phyloP scores from a whole-genome alignment of 345 rosid genomes.

The Turnera subulata region DNA sequence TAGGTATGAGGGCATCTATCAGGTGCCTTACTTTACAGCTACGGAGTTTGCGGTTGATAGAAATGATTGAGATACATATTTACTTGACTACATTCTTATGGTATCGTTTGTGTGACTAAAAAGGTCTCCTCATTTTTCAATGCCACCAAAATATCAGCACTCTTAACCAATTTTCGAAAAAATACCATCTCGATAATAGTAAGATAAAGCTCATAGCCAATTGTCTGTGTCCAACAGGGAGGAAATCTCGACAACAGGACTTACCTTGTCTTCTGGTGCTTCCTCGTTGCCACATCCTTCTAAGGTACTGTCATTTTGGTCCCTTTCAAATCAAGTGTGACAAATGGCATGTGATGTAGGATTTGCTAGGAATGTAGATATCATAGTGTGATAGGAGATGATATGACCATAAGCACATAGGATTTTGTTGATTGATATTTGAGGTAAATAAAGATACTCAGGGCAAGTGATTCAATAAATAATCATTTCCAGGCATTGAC shows the following conservation, averaged over 20 bases:
- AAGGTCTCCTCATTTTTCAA: neutral
- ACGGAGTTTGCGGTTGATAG: too few species aligned
- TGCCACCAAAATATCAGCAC: neutral
- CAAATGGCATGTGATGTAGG: too few species aligned
- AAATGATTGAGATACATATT: too few species aligned
- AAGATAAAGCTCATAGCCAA: neutral
- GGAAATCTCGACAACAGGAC: constrained; percentile 30
- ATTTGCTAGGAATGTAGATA: too few species aligned
- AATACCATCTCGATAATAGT: too few species aligned
- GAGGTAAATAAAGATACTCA: constrained; percentile 11
- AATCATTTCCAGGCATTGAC: constrained; percentile 85
- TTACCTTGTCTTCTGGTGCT: constrained; percentile 54
- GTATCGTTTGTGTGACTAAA: too few species aligned
- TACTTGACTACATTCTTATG: too few species aligned
- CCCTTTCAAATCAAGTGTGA: too few species aligned
- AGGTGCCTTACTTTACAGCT: constrained; percentile 9
- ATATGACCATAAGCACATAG: too few species aligned
- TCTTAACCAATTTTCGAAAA: too few species aligned
- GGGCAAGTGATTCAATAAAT: constrained; percentile 47
- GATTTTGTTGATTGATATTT: neutral
- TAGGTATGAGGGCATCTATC: constrained; percentile 29
- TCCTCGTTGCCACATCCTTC: constrained; percentile 50
- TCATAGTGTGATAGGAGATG: too few species aligned
- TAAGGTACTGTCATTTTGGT: constrained; percentile 43
- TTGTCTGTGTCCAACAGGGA: constrained; percentile 35